phyloP scores from a whole-genome alignment of 371 early-diverging fungal genomes.

The Mortierella sp. region DNA sequence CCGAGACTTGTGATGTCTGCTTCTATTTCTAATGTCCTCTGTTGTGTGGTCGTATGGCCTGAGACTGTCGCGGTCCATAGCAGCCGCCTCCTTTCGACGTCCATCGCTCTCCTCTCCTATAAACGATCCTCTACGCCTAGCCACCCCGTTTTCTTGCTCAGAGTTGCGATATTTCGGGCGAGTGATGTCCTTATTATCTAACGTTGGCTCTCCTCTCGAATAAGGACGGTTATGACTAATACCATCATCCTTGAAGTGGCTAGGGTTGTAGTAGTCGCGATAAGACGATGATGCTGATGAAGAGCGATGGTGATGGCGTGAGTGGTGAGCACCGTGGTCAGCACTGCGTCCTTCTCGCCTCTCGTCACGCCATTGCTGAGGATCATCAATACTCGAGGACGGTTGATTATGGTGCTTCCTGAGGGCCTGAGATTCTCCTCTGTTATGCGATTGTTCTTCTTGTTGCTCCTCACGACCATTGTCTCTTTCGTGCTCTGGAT shows the following conservation, averaged over 20 bases:
- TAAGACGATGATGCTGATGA: constrained; percentile 19
- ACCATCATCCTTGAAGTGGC: background rate
- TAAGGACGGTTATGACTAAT: constrained; percentile 1
- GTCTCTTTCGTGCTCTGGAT: constrained; percentile 1
- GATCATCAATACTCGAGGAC: background rate
- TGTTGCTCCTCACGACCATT: constrained; percentile 5
- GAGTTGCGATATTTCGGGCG: constrained; percentile 29
- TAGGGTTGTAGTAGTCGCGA: constrained; percentile 5
- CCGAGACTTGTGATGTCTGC: constrained; percentile 1
- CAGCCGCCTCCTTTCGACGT: background rate
- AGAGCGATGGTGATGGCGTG: constrained; percentile 13
- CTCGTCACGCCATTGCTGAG: constrained; percentile 10
- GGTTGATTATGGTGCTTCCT: constrained; percentile 7
- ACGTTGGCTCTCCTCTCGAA: background rate
- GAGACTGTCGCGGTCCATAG: constrained; percentile 3
- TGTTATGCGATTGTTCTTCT: constrained; percentile 15
- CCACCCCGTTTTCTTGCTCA: constrained; percentile 8
- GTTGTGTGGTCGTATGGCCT: background rate
- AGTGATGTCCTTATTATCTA: constrained; percentile 6
- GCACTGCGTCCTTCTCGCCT: background rate
- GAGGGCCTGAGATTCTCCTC: constrained; percentile 11
- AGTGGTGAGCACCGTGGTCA: background rate
- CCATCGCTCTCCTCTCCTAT: background rate
- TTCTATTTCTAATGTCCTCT: background rate
- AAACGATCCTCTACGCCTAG: constrained; percentile 21